These are phyloP conservation scores for Scorias spongiosa DNA, from an alignment of 2,329 filamentous ascomycete genomes.

Conservation along the genomic window DNA sequence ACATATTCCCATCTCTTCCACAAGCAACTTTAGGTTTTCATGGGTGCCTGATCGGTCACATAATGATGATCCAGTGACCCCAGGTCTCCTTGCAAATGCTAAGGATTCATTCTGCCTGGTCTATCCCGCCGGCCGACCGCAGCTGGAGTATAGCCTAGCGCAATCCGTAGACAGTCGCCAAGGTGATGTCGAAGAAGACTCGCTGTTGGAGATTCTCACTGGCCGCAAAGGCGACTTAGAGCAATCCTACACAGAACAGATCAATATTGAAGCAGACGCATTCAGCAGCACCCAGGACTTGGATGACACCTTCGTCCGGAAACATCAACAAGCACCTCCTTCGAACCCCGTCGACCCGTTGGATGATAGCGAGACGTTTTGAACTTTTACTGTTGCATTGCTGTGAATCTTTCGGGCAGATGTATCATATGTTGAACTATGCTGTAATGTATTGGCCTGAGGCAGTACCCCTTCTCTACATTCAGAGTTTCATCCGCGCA, in stretches of 20 bases:
- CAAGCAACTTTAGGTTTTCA: constrained; percentile 6
- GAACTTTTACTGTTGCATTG: background rate
- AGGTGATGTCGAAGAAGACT: constrained; percentile 23
- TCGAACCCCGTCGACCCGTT: constrained; percentile 12
- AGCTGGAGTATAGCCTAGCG: background rate
- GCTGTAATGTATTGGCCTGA: too few relatives aligned
- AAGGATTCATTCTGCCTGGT: constrained; percentile 23
- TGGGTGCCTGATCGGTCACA: constrained; percentile 5
- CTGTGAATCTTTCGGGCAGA: too few relatives aligned
- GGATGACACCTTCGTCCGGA: constrained; percentile 32
- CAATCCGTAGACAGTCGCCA: background rate
- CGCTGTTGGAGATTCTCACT: constrained; percentile 32
- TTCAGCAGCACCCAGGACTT: constrained; percentile 18
- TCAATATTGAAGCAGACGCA: constrained; percentile 16
- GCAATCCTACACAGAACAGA: constrained; percentile 16
- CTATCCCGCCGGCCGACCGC: constrained; percentile 24
- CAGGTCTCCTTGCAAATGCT: constrained; percentile 22
- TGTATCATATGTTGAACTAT: too few relatives aligned
- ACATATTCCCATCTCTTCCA: constrained; percentile 4
- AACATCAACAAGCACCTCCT: constrained; percentile 7
- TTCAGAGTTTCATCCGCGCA: too few relatives aligned
- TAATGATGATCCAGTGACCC: constrained; percentile 8
- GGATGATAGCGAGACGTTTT: constrained; percentile 22
- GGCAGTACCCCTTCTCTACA: too few relatives aligned
- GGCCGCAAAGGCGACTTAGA: constrained; percentile 25